These are phyloP conservation scores for Phytophthora hibernalis DNA, from an alignment of 352 stramenopile genomes.

Conservation along the genomic window DNA sequence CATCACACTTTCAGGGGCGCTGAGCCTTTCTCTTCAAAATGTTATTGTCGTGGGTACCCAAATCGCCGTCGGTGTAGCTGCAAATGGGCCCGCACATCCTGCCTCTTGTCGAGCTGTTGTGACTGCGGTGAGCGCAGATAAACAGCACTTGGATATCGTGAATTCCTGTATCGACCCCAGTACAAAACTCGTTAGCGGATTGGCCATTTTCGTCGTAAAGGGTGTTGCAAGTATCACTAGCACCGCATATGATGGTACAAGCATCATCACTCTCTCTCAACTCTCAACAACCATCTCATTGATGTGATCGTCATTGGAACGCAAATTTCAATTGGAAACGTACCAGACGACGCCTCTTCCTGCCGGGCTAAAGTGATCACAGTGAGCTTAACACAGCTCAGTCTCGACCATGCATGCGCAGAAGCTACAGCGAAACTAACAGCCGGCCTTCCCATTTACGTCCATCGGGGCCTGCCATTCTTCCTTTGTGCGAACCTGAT, in stretches of 20 bases:
- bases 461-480: constrained; percentile 76
- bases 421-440: constrained; percentile 34
- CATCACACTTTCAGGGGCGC: constrained; percentile 51
- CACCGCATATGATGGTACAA: background rate
- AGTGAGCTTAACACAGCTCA: constrained; percentile 30
- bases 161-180: constrained; percentile 27
- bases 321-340: constrained; percentile 33
- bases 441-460: constrained; percentile 34
- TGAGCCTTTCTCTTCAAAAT: constrained; percentile 34
- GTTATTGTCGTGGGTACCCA: constrained; percentile 44
- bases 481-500: constrained; percentile 60
- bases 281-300: constrained; percentile 25
- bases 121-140: constrained; percentile 20
- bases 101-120: constrained; percentile 34
- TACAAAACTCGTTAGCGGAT: constrained; percentile 13
- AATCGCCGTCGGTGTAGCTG: constrained; percentile 47
- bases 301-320: constrained; percentile 34
- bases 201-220: constrained; percentile 29
- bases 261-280: constrained; percentile 28
- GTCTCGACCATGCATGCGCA: constrained; percentile 38
- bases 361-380: constrained; percentile 30
- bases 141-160: constrained; percentile 23
- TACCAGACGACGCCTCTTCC: constrained; percentile 20
- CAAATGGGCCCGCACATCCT: constrained; percentile 33
- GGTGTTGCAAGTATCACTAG: constrained; percentile 28